Base-by-base conservation (phyloP, 2,329 filamentous ascomycete species). In the Cercospora beticola region DNA sequence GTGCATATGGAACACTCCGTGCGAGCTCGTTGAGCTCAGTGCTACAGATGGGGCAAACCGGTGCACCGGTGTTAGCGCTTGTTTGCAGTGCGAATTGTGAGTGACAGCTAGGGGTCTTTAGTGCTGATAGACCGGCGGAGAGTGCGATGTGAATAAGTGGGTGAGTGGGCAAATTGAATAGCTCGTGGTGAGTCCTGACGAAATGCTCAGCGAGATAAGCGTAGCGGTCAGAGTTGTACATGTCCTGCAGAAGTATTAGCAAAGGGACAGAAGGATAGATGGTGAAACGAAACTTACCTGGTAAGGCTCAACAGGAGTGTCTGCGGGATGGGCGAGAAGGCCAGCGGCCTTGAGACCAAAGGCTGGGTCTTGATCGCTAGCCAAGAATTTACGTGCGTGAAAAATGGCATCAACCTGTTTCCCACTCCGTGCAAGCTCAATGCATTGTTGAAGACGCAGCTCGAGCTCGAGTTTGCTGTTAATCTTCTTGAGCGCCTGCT, bases 71-170 rank as follows among this genome's bases (percentile, higher is more conserved):
- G 0, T 90, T 86, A 9, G 86, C 85, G 10, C 90, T 79, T 0
- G 79, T 89, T 82, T 86, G 71, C 0, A 87, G 85, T 4, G 87
- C 83, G 73, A 86, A 86, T 23, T 84, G 82, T 1, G 90, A 91
- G 81, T 98, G 94, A 78, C 95, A 99, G 16, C 93, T 90, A 0
- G 95, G 95, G 0, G 95, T 98, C 81, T 99, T 99, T 73, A 99
- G 89, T 0, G 95, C 94, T 0, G 94, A 97, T 9, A 99, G 87
- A 7, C 95, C 95, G 0, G 94, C 93, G 0, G 91, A 93, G 9
- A 99, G 87, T 12, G 95, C 95, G 70, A 96, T 91, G 81, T 98
- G 93, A 28, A 99, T 88, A 18, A 97, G 87, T 0, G 95, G 94
- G 21, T 90, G 88, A 1, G 90, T 86, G 0, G 95, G 94, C 0